phyloP scores from a whole-genome alignment of 306 rosid genomes.

The Prunus davidiana region DNA sequence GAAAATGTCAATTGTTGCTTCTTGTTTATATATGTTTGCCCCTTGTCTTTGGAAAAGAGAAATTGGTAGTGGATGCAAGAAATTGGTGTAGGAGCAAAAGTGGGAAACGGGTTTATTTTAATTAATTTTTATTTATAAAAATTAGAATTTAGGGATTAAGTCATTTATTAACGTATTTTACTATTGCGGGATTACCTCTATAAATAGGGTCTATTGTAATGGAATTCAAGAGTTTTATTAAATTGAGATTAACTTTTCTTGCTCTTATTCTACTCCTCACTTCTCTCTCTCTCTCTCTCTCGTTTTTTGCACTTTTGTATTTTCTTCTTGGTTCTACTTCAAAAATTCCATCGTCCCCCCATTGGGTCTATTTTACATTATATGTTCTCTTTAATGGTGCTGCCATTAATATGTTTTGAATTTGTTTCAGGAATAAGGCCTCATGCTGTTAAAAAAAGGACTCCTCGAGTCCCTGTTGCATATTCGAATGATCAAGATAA shows the following conservation, averaged over 20 bases:
- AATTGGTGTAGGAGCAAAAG: background rate
- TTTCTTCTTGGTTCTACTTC: constrained; percentile 2
- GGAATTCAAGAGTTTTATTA: background rate
- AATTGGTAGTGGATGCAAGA: background rate
- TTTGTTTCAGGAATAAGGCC: constrained; percentile 61
- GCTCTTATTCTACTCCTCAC: background rate
- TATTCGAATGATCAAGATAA: constrained; percentile 57
- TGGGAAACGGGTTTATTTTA: background rate
- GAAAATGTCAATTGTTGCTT: background rate
- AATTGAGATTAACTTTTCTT: background rate
- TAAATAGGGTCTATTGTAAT: background rate
- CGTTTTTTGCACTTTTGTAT: background rate
- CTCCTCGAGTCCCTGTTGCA: constrained; percentile 87
- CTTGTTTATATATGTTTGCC: background rate
- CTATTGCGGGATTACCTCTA: background rate
- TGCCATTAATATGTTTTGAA: background rate
- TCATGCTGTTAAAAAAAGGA: constrained; percentile 91
- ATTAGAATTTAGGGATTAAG: background rate
- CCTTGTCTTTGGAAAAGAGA: constrained; percentile 1
- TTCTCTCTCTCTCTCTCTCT: background rate
- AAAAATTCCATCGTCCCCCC: background rate
- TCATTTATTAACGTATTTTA: background rate
- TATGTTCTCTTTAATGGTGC: constrained; percentile 1
- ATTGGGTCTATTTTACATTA: background rate
- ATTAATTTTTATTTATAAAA: background rate